Evolutionary conservation across 495 filamentous ascomycete genomes (phyloP).

Genomic region (Tuber indicum): DNA sequence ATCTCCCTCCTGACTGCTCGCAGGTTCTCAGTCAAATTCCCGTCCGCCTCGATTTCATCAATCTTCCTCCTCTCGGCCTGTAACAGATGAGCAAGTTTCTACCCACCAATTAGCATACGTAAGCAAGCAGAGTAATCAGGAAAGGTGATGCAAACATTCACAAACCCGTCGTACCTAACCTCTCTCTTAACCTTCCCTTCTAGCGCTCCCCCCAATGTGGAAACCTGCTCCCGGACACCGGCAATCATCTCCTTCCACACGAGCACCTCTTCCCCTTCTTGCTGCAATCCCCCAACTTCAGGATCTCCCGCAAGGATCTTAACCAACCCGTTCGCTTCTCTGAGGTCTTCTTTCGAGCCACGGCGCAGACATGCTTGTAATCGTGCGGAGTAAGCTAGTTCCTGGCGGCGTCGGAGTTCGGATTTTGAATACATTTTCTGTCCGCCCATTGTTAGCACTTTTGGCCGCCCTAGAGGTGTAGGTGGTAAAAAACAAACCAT

Average conservation of each 20-base stretch:
- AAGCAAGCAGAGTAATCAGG: background rate
- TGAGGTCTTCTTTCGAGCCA: background rate
- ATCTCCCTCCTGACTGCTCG: background rate
- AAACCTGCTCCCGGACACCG: conserved; percentile 2
- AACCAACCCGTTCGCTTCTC: background rate
- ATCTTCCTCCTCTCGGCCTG: background rate
- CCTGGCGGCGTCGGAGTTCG: background rate
- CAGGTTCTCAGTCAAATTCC: background rate
- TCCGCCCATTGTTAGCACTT: background rate
- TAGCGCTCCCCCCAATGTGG: background rate
- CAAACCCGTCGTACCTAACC: background rate
- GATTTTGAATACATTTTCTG: background rate
- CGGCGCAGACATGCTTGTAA: background rate
- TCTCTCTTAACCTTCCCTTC: background rate
- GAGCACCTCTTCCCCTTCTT: background rate
- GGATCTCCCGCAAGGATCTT: background rate
- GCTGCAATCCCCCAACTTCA: background rate
- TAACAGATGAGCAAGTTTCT: background rate
- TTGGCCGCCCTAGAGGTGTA: background rate
- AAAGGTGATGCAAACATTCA: background rate
- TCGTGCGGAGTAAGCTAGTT: background rate
- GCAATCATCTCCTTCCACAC: background rate
- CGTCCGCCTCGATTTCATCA: background rate
- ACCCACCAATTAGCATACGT: background rate
- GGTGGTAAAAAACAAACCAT: background rate